Base-by-base conservation (phyloP, 2,329 filamentous ascomycete genomes). In the Penicillium sp. region DNA sequence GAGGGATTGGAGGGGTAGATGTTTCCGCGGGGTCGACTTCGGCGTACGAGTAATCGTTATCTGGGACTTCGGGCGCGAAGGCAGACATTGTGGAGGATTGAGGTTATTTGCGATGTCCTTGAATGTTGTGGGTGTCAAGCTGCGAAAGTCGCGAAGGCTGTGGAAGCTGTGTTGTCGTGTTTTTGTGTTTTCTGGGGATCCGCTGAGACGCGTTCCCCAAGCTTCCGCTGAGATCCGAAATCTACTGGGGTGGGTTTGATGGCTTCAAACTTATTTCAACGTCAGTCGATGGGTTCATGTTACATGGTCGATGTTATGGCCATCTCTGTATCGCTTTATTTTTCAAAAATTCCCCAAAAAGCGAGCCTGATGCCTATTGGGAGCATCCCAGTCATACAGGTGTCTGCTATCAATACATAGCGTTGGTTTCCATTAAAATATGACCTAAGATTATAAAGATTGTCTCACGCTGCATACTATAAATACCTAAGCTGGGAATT, bases 21-120 rank as follows among this genome's bases (percentile, higher is more conserved):
- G 56, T 56, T 49, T 54, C 45, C 31, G 57, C 46, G 46, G 54
- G 60, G 41, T 65, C 61, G 35, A 57, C 49, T 40, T 58, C 59
- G 37, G 52, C 21, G 53, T 60, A 63, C 29, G 61, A 61, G 49
- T 59, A 56, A 39, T 64, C 60, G 35, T 54, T 56, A 18, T 65
- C 61, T 23, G 51, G 46, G 25, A 63, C 61, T 29, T 61, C 60
- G n/a, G 52, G 46, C 23, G 61, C 60, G 27, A 65, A 65, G 23
- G 61, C 61, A 9, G 63, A 65, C 63, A 65, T 65, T 13, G 12
- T 60, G 21, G 15, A 38, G 12, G 9, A 15, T 27, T 25, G 23
- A 9, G 5, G 25, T 27, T 31, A 7, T 31, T 37, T 38, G 47
- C 5, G 10, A 27, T 10, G 38, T 23, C 25, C 8, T 44, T 31